A percentile compares a stretch with the other conserved stretches of the same genome.
These are phyloP conservation scores for Termitomyces sp. DNA, from an alignment of 768 basidiomycete species.

Conservation along the genomic window DNA sequence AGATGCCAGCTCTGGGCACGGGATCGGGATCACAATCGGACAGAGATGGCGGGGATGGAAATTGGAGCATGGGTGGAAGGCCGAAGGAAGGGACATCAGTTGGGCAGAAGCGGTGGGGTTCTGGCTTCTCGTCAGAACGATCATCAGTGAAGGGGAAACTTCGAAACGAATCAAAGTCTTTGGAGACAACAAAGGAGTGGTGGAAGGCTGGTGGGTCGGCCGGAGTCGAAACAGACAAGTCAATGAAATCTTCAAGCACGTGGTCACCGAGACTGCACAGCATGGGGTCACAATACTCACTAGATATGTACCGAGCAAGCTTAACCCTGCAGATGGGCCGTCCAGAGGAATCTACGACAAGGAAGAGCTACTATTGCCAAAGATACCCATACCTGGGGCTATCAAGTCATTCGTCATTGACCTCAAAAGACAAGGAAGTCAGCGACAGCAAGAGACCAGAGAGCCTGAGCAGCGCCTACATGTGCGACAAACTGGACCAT, in stretches of 20 bases:
- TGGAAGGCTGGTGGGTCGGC: not conserved
- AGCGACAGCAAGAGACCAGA: no score
- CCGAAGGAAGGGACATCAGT: constrained; percentile 26
- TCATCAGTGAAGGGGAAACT: not conserved
- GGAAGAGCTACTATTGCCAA: no score
- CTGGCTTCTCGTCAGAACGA: constrained; percentile 5
- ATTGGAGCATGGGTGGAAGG: constrained; percentile 21
- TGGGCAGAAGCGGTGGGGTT: constrained; percentile 43
- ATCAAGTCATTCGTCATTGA: no score
- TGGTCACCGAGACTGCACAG: not conserved
- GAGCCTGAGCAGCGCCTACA: no score
- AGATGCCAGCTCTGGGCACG: constrained; percentile 30
- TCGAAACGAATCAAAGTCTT: not conserved
- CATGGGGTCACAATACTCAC: not conserved
- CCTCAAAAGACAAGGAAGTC: no score
- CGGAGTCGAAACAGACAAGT: not conserved
- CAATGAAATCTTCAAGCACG: not conserved
- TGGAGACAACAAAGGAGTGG: not conserved
- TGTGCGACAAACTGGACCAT: no score
- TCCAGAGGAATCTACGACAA: no score
- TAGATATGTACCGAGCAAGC: not conserved
- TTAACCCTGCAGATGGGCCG: not conserved
- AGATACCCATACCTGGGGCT: no score
- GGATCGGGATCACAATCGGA: constrained; percentile 28
- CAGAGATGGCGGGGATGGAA: constrained; percentile 18